A percentile compares a stretch with the other conserved stretches of the same genome.
Evolutionary conservation across 73 alveolate species (phyloP).

Genomic region (Stentor roeselii): DNA sequence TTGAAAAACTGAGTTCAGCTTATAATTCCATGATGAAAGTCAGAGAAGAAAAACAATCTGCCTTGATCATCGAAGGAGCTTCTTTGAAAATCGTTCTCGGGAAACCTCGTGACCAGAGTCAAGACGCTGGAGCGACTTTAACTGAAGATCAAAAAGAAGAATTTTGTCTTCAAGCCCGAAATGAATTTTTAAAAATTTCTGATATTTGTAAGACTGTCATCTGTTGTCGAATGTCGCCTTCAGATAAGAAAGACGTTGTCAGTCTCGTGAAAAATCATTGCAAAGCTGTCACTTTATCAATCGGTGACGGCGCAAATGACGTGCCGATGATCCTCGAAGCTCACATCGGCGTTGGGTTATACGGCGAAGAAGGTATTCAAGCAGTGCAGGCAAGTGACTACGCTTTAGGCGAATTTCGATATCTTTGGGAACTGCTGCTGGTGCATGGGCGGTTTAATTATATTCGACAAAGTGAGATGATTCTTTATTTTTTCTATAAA

Average conservation of each 20-base stretch:
- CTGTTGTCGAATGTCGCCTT: conserved; percentile 88
- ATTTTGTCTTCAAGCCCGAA: neutral
- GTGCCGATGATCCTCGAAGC: conserved; percentile 87
- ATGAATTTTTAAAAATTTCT: conserved; percentile 24
- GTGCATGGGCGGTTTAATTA: conserved; percentile 81
- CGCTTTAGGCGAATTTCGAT: conserved; percentile 88
- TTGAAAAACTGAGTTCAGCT: neutral
- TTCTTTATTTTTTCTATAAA: conserved; percentile 84
- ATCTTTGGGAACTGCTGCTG: conserved; percentile 61
- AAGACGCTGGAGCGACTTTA: no score
- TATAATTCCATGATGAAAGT: neutral
- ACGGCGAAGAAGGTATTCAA: conserved; percentile 96
- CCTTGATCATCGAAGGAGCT: conserved; percentile 27
- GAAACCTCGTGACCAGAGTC: neutral
- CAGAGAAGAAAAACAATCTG: neutral
- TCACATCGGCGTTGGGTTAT: conserved; percentile 94
- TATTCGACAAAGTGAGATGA: conserved; percentile 77
- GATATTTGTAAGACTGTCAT: conserved; percentile 62
- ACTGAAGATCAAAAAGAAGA: neutral
- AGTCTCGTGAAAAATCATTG: conserved; percentile 72
- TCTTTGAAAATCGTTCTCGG: neutral
- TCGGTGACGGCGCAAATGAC: conserved; percentile 99
- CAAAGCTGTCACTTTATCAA: conserved; percentile 77
- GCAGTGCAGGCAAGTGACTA: conserved; percentile 93
- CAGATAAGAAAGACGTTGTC: conserved; percentile 94